phyloP scores from a whole-genome alignment of 1,284 basidiomycete species.

The Macrocystidia cucumis region DNA sequence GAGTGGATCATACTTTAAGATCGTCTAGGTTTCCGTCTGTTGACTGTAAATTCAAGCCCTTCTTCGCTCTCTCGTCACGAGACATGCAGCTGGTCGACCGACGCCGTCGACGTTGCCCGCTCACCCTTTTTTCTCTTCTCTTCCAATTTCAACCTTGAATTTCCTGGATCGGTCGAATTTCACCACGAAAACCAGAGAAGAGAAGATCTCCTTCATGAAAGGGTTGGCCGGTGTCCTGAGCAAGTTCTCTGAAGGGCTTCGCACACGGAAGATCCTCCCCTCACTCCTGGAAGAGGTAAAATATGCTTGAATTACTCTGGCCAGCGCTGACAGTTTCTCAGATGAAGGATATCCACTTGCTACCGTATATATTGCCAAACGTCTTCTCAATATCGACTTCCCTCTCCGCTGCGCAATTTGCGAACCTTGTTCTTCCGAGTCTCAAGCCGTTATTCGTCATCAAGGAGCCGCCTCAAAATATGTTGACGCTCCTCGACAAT shows the following conservation, averaged over 20 bases:
- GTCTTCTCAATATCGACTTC: constrained; percentile 88
- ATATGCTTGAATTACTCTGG: constrained; percentile 13
- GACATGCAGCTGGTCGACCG: constrained; percentile 67
- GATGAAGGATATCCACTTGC: constrained; percentile 90
- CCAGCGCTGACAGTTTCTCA: constrained; percentile 17
- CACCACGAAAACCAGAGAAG: constrained; percentile 88
- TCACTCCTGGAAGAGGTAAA: constrained; percentile 86
- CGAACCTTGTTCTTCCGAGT: constrained; percentile 74
- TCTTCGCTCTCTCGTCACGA: constrained; percentile 72
- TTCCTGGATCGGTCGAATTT: constrained; percentile 96
- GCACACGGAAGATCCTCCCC: constrained; percentile 89
- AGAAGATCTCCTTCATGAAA: constrained; percentile 95
- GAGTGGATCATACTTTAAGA: constrained; percentile 7
- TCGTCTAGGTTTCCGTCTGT: constrained; percentile 3
- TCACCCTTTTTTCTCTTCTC: constrained; percentile 89
- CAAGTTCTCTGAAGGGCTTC: constrained; percentile 83
- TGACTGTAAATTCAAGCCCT: constrained; percentile 43
- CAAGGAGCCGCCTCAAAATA: constrained; percentile 96
- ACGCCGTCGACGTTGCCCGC: constrained; percentile 75
- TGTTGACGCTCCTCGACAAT: constrained; percentile 90
- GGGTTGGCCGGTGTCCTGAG: constrained; percentile 80
- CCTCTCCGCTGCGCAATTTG: constrained; percentile 79
- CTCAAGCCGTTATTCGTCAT: constrained; percentile 87
- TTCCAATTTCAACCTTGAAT: constrained; percentile 95
- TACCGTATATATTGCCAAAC: constrained; percentile 97